Evolutionary conservation across 352 stramenopile genomes (phyloP).

Genomic region (Phytophthora idaei): DNA sequence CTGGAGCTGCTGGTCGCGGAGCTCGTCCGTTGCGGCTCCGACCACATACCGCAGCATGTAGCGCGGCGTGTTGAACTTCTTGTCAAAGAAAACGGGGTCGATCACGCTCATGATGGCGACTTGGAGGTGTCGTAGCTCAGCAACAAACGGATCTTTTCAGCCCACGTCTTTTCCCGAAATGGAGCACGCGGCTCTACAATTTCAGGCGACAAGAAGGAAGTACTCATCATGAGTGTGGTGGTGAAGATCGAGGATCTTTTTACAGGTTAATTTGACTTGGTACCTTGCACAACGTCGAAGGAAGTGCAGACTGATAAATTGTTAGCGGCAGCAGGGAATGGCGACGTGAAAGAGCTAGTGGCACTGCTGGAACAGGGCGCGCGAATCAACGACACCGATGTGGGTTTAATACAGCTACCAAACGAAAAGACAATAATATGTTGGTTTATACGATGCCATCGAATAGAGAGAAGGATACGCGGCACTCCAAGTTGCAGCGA

Average conservation of each 20-base stretch:
- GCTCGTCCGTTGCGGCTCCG: constrained; percentile 66
- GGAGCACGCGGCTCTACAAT: not conserved
- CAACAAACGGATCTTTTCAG: constrained; percentile 11
- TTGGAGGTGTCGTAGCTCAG: not conserved
- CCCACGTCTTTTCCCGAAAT: constrained; percentile 34
- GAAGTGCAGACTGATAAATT: not conserved
- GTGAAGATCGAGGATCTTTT: constrained; percentile 71
- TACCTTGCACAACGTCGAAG: not conserved
- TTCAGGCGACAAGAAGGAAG: not conserved
- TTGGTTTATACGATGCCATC: not conserved
- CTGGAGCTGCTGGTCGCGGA: constrained; percentile 70
- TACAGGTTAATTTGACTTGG: constrained; percentile 40
- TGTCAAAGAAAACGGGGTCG: constrained; percentile 82
- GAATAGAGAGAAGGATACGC: constrained; percentile 66
- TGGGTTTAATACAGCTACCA: not conserved
- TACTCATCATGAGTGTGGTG: constrained; percentile 40
- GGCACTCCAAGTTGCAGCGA: constrained; percentile 60
- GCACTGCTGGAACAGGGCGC: constrained; percentile 52
- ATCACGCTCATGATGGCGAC: constrained; percentile 55
- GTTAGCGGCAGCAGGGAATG: constrained; percentile 41
- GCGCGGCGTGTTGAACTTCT: constrained; percentile 79
- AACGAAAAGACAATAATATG: not conserved
- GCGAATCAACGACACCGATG: constrained; percentile 64
- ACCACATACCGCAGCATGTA: constrained; percentile 87
- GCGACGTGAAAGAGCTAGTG: constrained; percentile 41